Conservation (phyloP, 176 grass and related monocot genomes). For the Oryza glaberrima region DNA sequence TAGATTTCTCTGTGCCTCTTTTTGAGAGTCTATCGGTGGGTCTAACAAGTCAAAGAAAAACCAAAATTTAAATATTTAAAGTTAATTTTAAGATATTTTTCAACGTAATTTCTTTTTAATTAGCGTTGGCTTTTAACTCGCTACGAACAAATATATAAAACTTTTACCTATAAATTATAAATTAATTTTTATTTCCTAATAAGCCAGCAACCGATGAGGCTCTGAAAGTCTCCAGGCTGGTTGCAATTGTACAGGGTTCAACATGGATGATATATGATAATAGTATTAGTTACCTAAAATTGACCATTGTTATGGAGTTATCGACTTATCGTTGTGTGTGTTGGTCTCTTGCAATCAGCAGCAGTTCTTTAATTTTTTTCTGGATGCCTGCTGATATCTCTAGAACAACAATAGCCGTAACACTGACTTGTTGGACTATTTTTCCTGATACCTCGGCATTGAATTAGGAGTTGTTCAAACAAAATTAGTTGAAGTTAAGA, state of each 20-base stretch:
- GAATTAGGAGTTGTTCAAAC: no score
- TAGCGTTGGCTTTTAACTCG: no score
- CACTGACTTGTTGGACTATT: neutral
- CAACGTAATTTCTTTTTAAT: no score
- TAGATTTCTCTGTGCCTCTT: neutral
- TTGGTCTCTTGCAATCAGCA: neutral
- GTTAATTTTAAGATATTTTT: no score
- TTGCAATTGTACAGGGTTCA: neutral
- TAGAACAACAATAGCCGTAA: neutral
- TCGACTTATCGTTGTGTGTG: neutral
- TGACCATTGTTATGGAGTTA: neutral
- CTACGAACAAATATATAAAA: no score
- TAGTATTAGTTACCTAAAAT: neutral
- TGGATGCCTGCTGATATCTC: neutral
- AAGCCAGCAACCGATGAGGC: no score
- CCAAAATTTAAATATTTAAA: no score
- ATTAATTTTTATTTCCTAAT: no score
- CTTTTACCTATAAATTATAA: no score
- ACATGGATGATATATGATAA: neutral
- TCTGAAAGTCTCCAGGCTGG: neutral
- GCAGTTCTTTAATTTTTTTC: neutral
- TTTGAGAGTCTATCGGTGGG: no score
- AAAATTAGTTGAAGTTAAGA: neutral
- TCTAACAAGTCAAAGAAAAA: no score
- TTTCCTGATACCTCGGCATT: neutral